phyloP scores from a whole-genome alignment of 2,329 filamentous ascomycete species.

The Stachybotrys chlorohalonatus region DNA sequence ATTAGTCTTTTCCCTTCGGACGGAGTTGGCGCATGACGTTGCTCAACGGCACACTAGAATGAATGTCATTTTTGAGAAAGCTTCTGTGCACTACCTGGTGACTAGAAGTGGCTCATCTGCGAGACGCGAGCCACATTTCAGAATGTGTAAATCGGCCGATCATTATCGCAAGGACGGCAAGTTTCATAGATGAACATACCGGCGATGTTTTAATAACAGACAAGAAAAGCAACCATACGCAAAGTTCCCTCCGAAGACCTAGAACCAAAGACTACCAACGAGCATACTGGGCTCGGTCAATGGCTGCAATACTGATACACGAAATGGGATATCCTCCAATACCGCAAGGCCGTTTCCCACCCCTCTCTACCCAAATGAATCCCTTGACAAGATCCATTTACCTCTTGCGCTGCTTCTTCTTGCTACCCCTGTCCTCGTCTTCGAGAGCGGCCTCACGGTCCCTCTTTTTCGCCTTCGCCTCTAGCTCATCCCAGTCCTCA shows the following conservation, averaged over 20 bases:
- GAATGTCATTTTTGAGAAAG: neutral
- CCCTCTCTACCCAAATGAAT: neutral
- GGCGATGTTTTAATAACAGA: neutral
- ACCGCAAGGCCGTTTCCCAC: neutral
- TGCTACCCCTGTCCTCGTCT: slow-evolving; percentile 54
- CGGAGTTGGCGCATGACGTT: neutral
- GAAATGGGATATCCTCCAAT: neutral
- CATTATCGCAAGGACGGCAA: neutral
- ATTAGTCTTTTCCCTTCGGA: neutral
- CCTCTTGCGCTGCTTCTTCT: slow-evolving; percentile 30
- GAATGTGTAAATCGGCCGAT: too few relatives aligned
- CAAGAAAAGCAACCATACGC: neutral
- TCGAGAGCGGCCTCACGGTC: slow-evolving; percentile 51
- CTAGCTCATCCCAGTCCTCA: slow-evolving; percentile 91
- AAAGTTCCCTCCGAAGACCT: neutral
- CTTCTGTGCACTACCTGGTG: neutral
- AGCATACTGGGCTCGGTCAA: neutral
- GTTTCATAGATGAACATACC: neutral
- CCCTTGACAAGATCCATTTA: slow-evolving; percentile 8
- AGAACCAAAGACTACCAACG: neutral
- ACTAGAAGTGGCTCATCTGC: neutral
- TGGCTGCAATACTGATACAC: neutral
- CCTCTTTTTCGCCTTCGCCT: slow-evolving; percentile 82
- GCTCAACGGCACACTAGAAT: neutral
- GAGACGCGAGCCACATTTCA: too few relatives aligned